phyloP scores from a whole-genome alignment of 2,329 filamentous ascomycete genomes.

The Aureobasidium sp. region DNA sequence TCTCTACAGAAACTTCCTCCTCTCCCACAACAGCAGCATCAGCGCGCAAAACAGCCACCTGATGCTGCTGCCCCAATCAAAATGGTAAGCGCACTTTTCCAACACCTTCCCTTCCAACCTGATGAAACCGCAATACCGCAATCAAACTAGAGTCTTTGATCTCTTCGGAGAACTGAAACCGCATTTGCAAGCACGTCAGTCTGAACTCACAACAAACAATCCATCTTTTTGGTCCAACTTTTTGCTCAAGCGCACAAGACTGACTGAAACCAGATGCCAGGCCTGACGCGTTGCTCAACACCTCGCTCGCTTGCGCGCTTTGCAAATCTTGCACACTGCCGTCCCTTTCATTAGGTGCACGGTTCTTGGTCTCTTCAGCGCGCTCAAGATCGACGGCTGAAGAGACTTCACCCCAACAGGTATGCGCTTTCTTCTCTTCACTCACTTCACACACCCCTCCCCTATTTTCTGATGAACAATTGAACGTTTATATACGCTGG shows the following conservation, averaged over 20 bases:
- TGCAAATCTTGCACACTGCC: not conserved
- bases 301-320: not conserved
- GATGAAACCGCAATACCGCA: slow-evolving; percentile 8
- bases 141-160: slow-evolving; percentile 95
- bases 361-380: not conserved
- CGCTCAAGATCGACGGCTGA: not conserved
- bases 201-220: slow-evolving; percentile 45
- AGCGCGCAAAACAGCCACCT: not conserved
- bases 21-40: not conserved
- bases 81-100: not conserved
- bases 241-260: not conserved
- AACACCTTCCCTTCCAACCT: not conserved
- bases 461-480: slow-evolving; percentile 25
- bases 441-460: not conserved
- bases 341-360: slow-evolving; percentile 9
- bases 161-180: slow-evolving; percentile 69
- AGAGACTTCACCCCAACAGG: not conserved
- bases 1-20: not conserved
- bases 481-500: slow-evolving; percentile 74
- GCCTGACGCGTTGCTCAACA: not conserved
- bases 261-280: not conserved
- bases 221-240: not conserved
- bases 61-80: not conserved
- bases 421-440: not conserved
- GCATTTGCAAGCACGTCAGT: slow-evolving; percentile 73